These are phyloP conservation scores for Phylloporus sp. DNA, from an alignment of 1,284 basidiomycete species.

Conservation along the genomic window DNA sequence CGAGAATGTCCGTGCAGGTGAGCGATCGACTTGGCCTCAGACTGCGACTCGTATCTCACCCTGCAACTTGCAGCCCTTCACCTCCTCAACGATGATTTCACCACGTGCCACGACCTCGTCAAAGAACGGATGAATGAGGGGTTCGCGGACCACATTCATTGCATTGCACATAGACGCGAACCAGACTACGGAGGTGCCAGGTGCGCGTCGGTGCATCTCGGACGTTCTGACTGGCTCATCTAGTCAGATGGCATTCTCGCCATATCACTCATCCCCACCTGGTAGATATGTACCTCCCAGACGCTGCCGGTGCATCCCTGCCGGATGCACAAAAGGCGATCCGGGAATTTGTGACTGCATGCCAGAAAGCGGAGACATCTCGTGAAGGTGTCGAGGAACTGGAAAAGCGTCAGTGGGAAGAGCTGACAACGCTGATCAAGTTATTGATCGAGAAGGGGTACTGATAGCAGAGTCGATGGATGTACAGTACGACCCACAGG, in stretches of 20 bases:
- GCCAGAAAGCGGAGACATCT: constrained; percentile 16
- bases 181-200: constrained; percentile 31
- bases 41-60: background rate
- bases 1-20: constrained; percentile 24
- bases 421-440: constrained; percentile 31
- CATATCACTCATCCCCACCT: constrained; percentile 27
- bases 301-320: constrained; percentile 7
- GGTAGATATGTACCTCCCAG: constrained; percentile 24
- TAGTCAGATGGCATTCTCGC: constrained; percentile 24
- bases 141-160: constrained; percentile 32
- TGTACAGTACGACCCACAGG: too few species aligned
- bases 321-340: constrained; percentile 15
- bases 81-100: constrained; percentile 36
- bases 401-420: constrained; percentile 29
- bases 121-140: constrained; percentile 32
- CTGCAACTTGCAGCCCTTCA: constrained; percentile 23
- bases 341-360: constrained; percentile 18
- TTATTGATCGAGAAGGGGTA: constrained; percentile 15
- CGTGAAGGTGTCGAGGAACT: constrained; percentile 16
- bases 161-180: constrained; percentile 33
- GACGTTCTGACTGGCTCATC: background rate
- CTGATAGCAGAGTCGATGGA: background rate
- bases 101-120: constrained; percentile 29
- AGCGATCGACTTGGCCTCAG: background rate
- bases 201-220: constrained; percentile 16